Evolutionary conservation across 2,329 filamentous ascomycete genomes (phyloP), one percentile per base, ranked within the genome.

Genomic region (Diatrype stigma): DNA sequence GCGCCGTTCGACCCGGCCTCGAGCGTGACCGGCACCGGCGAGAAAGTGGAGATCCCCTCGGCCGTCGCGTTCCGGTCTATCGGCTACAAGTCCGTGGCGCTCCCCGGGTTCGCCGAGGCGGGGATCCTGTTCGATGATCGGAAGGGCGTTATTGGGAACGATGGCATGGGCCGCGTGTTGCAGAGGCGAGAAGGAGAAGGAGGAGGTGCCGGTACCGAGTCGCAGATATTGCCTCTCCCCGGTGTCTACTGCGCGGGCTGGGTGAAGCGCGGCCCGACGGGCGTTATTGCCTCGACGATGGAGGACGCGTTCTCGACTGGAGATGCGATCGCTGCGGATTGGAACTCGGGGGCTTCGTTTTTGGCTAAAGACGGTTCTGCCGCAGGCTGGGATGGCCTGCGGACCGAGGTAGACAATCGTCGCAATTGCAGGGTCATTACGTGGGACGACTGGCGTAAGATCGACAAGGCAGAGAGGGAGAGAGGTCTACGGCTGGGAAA

Each of bases 241-340:
- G 90, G 93, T 0, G 70, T 96, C 26, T 99, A 99, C 71, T 96
- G 91, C 58, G 89, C 93, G 16, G 94, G 94, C 0, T 99, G 94
- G 94, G 91, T 96, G 10, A 97, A 97, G 73, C 82, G 87, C 34
- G 94, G 94, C 0, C 93, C 94, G 0, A 96, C 91, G 0, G 94
- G 94, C 2, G 92, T 97, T 3, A 99, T 99, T 67, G 93, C 93
- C 1, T 91, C 87, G 28, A 99, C 94, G 0, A 96, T 99, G 90
- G 83, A 87, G 53, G 94, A 99, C 67, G 93, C 94, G 0, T 99
- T 97, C 63, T 80, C 82, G 8, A 96, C 91, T 1, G 94, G 85
- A 1, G 92, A 96, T 65, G 84, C 87, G 2, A 88, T 99, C 55
- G 81, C 81, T 0, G 73, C 80, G n/a, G 94, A 99, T 64, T 93